These are phyloP conservation scores for Pelargonium nanum DNA, from an alignment of 345 rosid species.

Conservation along the genomic window DNA sequence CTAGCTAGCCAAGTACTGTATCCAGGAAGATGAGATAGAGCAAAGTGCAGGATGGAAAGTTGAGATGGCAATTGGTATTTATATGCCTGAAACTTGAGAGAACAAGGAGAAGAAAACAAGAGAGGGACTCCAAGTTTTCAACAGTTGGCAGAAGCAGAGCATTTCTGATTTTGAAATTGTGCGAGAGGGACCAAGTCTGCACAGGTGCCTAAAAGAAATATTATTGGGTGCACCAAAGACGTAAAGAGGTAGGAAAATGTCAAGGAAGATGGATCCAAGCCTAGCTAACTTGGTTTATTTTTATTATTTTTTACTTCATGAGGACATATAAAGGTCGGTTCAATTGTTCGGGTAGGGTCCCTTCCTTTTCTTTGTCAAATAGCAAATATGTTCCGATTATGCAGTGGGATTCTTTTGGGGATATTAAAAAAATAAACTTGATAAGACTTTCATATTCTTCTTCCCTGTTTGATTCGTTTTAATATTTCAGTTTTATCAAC, in stretches of 20 bases:
- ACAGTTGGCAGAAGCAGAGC: slow-evolving; percentile 35
- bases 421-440: neutral
- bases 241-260: slow-evolving; percentile 9
- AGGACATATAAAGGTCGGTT: neutral
- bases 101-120: slow-evolving; percentile 21
- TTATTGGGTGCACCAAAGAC: neutral
- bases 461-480: neutral
- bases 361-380: neutral
- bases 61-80: neutral
- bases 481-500: neutral
- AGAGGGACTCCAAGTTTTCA: slow-evolving; percentile 14
- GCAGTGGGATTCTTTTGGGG: neutral
- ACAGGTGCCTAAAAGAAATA: neutral
- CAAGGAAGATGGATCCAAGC: slow-evolving; percentile 11
- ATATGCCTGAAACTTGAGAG: neutral
- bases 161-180: slow-evolving; percentile 14
- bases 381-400: neutral
- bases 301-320: neutral
- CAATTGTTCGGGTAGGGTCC: too few species aligned
- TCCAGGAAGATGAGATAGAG: neutral
- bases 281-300: neutral
- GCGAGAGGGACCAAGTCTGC: slow-evolving; percentile 13
- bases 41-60: neutral
- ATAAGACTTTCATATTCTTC: neutral
- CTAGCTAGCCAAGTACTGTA: neutral